phyloP scores from a whole-genome alignment of 352 stramenopile species.

The Chrysophaeum taylorii region DNA sequence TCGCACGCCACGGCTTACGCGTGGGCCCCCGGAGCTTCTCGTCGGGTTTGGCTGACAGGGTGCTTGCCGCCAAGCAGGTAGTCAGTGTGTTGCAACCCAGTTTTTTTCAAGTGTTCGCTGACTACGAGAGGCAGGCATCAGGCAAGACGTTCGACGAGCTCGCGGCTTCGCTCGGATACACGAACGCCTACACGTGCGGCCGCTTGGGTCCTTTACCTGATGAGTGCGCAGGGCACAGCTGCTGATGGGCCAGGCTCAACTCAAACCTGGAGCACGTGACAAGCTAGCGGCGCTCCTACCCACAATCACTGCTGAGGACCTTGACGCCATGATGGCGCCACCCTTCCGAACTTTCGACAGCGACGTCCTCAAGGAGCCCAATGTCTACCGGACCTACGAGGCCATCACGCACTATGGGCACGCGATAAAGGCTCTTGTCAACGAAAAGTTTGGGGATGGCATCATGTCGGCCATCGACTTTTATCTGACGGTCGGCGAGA shows the following conservation, averaged over 20 bases:
- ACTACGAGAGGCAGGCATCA: too few relatives aligned
- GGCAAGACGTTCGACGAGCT: conserved; percentile 45
- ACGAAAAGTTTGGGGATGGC: conserved; percentile 45
- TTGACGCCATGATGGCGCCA: conserved; percentile 22
- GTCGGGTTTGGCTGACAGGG: too few relatives aligned
- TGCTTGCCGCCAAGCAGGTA: too few relatives aligned
- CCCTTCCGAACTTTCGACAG: conserved; percentile 40
- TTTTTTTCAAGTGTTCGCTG: too few relatives aligned
- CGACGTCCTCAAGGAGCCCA: conserved; percentile 44
- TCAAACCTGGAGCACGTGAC: conserved; percentile 12
- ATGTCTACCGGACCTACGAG: conserved; percentile 48
- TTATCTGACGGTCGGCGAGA: conserved; percentile 35
- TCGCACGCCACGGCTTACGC: too few relatives aligned
- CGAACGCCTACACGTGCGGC: conserved; percentile 51
- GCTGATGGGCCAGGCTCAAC: conserved; percentile 44
- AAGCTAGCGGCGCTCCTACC: not conserved
- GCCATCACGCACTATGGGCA: conserved; percentile 48
- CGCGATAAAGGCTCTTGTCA: conserved; percentile 44
- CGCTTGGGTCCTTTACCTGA: not conserved
- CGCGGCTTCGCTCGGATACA: conserved; percentile 39
- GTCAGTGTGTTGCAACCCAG: too few relatives aligned
- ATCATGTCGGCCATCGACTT: conserved; percentile 42
- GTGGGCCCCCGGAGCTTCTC: too few relatives aligned
- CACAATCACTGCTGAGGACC: conserved; percentile 14
- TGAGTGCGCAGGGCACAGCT: conserved; percentile 32